phyloP scores from a whole-genome alignment of 129 eudicot species.

The Chrysanthemum seticuspe region DNA sequence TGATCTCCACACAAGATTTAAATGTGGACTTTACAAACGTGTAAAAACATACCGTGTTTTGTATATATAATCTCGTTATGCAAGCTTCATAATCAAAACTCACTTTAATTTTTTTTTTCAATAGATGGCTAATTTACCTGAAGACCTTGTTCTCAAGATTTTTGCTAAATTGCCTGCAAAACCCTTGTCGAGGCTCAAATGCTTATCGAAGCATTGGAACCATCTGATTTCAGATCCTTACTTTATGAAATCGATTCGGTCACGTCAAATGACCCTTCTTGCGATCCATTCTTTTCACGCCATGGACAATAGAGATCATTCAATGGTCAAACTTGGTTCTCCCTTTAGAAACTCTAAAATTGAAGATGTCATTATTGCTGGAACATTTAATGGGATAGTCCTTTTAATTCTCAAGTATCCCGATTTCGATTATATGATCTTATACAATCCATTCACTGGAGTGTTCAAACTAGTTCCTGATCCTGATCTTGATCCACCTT shows the following conservation, averaged over 20 bases:
- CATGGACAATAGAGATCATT: not conserved
- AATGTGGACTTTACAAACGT: too few relatives aligned
- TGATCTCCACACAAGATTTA: too few relatives aligned
- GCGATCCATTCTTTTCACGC: not conserved
- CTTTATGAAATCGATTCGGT: not conserved
- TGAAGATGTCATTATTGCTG: not conserved
- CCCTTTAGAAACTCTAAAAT: not conserved
- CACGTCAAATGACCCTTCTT: constrained; percentile 12
- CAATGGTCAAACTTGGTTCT: not conserved
- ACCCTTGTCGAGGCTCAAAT: not conserved
- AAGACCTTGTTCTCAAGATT: not conserved
- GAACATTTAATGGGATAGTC: not conserved
- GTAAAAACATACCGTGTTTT: too few relatives aligned
- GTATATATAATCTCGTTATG: too few relatives aligned
- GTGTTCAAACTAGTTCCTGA: not conserved
- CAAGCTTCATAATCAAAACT: too few relatives aligned
- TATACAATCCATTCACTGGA: not conserved
- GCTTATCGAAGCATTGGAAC: not conserved
- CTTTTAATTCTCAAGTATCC: not conserved
- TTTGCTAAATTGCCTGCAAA: not conserved
- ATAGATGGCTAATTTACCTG: not conserved
- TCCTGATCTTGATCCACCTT: too few relatives aligned
- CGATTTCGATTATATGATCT: not conserved
- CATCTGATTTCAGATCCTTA: not conserved
- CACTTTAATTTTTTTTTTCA: too few relatives aligned